Evolutionary conservation across 805 yeast genomes (phyloP).

Genomic region (Lipomyces spencermartinsiae): DNA sequence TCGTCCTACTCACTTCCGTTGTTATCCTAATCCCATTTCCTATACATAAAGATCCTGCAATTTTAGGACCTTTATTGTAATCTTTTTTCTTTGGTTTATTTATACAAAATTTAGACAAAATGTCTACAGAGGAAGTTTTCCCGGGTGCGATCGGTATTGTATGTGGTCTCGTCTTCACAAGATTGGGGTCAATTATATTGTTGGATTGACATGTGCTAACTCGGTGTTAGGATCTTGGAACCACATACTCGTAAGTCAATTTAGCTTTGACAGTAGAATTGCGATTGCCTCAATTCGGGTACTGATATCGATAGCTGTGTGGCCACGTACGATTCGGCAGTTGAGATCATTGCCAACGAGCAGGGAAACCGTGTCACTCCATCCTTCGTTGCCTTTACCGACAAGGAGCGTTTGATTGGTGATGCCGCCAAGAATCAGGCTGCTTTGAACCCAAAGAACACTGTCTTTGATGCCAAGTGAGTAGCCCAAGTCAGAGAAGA

Average conservation of each 20-base stretch:
- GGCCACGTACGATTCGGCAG: conserved; percentile 91
- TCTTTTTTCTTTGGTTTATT: not conserved
- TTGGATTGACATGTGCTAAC: not conserved
- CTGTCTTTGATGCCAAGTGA: conserved; percentile 74
- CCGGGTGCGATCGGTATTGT: conserved; percentile 99
- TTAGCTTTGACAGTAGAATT: not conserved
- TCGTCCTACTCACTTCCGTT: not conserved
- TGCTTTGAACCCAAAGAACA: conserved; percentile 88
- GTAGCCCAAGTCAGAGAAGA: not conserved
- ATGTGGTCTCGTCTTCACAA: conserved; percentile 15
- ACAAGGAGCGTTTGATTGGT: conserved; percentile 90
- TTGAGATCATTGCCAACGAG: conserved; percentile 95
- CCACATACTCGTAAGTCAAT: conserved; percentile 41
- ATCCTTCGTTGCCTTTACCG: conserved; percentile 93
- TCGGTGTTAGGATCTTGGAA: conserved; percentile 39
- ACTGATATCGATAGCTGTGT: conserved; percentile 60
- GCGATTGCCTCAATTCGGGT: not conserved
- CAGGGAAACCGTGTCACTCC: conserved; percentile 99
- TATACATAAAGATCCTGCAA: conserved; percentile 1
- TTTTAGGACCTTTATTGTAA: not conserved
- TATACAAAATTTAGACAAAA: conserved; percentile 4
- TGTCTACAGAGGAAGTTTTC: conserved; percentile 85
- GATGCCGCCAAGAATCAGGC: conserved; percentile 99
- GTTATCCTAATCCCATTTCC: not conserved
- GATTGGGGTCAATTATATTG: not conserved